These are phyloP conservation scores for Durusdinium trenchii DNA, from an alignment of 73 alveolate genomes.

Conservation along the genomic window DNA sequence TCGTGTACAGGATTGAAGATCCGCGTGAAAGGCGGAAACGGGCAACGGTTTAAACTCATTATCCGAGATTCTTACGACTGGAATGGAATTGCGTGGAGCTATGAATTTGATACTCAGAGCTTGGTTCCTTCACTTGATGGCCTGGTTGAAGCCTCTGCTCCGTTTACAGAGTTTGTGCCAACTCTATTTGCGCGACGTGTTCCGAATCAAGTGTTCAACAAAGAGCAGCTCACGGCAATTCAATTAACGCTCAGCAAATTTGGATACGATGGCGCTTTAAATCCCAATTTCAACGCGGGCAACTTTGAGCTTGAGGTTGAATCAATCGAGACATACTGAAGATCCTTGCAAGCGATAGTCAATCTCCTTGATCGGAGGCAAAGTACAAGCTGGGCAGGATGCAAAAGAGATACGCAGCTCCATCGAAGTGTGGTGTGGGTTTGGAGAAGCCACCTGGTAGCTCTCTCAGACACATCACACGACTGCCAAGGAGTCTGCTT, in stretches of 20 bases:
- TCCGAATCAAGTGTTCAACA: constrained; percentile 23
- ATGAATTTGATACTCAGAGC: constrained; percentile 76
- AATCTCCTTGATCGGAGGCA: too few species aligned
- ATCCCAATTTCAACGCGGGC: constrained; percentile 64
- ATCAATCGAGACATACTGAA: constrained; percentile 50
- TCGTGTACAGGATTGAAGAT: constrained; percentile 47
- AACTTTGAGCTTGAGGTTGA: constrained; percentile 42
- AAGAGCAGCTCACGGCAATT: constrained; percentile 44
- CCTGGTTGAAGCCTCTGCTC: constrained; percentile 64
- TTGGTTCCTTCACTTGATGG: constrained; percentile 78
- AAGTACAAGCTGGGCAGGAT: too few species aligned
- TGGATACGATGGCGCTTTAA: constrained; percentile 67
- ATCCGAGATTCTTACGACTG: constrained; percentile 85
- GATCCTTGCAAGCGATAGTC: background rate
- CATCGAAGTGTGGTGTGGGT: too few species aligned
- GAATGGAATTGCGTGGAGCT: constrained; percentile 94
- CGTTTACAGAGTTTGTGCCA: constrained; percentile 66
- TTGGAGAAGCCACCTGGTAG: too few species aligned
- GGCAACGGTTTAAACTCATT: constrained; percentile 86
- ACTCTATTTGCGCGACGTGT: constrained; percentile 56
- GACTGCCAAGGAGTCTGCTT: too few species aligned
- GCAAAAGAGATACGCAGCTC: too few species aligned
- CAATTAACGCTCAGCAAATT: constrained; percentile 86
- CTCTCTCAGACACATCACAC: too few species aligned
- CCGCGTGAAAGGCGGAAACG: constrained; percentile 84